Conservation (phyloP, 2,329 filamentous ascomycete species). For the Aspergillaceae sp. region DNA sequence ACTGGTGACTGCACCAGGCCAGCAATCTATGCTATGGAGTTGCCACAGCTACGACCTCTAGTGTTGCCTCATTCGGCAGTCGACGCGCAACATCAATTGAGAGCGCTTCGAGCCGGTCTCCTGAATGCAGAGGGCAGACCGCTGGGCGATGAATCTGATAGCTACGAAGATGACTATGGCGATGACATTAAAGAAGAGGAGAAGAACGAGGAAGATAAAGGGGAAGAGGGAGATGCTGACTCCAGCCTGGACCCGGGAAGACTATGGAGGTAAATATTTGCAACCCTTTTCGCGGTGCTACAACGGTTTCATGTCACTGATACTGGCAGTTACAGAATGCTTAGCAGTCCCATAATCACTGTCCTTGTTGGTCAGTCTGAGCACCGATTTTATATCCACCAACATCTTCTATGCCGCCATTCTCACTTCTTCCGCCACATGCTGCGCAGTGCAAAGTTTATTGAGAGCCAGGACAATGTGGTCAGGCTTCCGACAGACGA, state of each 20-base stretch:
- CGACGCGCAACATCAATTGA: too few species aligned
- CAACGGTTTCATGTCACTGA: neutral
- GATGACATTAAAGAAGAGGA: too few species aligned
- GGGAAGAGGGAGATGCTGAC: too few species aligned
- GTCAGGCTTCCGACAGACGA: conserved; percentile 3
- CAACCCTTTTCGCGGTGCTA: neutral
- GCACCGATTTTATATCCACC: conserved; percentile 1
- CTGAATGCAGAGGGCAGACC: too few species aligned
- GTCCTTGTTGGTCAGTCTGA: conserved; percentile 1
- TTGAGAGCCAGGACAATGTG: conserved; percentile 1
- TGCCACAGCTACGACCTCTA: too few species aligned
- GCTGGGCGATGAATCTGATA: too few species aligned
- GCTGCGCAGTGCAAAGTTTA: neutral
- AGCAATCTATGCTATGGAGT: too few species aligned
- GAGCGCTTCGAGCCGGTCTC: too few species aligned
- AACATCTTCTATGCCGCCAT: neutral
- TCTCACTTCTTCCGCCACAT: conserved; percentile 3
- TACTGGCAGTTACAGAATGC: neutral
- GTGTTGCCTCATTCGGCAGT: too few species aligned
- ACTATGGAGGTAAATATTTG: neutral
- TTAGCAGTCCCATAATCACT: neutral
- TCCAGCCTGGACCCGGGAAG: neutral
- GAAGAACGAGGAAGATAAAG: too few species aligned
- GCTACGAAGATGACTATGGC: too few species aligned
- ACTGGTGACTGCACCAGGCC: too few species aligned